Base-by-base conservation (phyloP, 257 asterid genomes). In the Catharanthus roseus region DNA sequence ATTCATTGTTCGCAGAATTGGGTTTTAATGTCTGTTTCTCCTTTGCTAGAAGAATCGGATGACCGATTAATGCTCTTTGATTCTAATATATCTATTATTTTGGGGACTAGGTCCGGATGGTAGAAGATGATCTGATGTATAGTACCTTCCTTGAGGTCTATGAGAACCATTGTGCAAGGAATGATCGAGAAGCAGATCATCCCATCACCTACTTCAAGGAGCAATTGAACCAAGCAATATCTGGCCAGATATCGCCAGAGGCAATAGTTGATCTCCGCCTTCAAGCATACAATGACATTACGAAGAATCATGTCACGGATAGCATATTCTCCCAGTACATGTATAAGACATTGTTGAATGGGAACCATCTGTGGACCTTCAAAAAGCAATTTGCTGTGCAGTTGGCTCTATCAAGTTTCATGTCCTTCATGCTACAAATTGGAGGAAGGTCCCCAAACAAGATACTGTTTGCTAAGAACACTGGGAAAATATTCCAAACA, bases 361-460 rank as follows among this genome's bases (percentile, higher is more conserved):
- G 97, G 67, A 91, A 91, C 75, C 99, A 95, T 77, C 81, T 96
- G 60, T 95, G 99, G 97, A 92, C 96, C 55, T 91, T 95, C 82
- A 95, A 95, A 80, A 95, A 95, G 85, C 97, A 95, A 77, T 95
- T 95, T 76, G 95, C 99, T 0, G 89, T 86, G 76, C 99, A 95
- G 84, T 82, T 95, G 79, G 96, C 99, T 16, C 95, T 95, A 66
- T 95, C 99, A 31, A 91, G 97, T 82, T 95, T 95, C 73, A 84
- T 95, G 93, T 89, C 97, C 31, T 95, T 79, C 85, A 91, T 91
- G 97, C 90, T 95, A 60, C 99, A 91, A 83, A 91, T 95, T 16
- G 99, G 97, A 64, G 97, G 99, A 72, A 88, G 99, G 80, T 91
- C 97, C 41, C 97, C 99, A 8, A 95, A 95, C 88, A 91, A 95